Conservation (phyloP, 1,139 yeast species). For the Zygoascus hellenicus region DNA sequence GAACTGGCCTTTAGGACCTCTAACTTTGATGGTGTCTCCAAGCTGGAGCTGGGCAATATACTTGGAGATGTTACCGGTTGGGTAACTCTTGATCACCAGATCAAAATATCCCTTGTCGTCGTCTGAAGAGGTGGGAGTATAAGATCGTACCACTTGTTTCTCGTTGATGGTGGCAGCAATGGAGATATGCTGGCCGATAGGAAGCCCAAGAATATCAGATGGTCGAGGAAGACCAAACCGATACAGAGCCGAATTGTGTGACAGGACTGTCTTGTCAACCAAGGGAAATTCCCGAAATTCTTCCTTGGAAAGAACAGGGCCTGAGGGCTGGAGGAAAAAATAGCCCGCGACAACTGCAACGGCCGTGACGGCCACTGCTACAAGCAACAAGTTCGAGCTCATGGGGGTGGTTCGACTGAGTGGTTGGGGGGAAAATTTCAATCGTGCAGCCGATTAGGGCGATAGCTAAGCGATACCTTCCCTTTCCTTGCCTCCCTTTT, state of each 20-base stretch:
- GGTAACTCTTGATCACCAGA: conserved; percentile 86
- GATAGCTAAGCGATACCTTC: not conserved
- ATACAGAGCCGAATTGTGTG: conserved; percentile 80
- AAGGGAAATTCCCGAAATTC: conserved; percentile 78
- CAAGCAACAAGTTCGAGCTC: conserved; percentile 7
- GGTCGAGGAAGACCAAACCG: conserved; percentile 78
- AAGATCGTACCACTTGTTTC: conserved; percentile 82
- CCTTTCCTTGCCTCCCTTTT: no score
- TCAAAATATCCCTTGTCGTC: conserved; percentile 79
- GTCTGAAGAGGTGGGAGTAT: conserved; percentile 90
- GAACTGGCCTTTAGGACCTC: conserved; percentile 95
- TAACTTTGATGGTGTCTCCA: conserved; percentile 65
- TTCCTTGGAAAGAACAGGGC: conserved; percentile 57
- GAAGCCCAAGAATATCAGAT: conserved; percentile 75
- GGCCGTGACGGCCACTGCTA: conserved; percentile 17
- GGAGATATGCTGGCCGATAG: conserved; percentile 86
- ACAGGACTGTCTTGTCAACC: conserved; percentile 67
- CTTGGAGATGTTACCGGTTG: conserved; percentile 81
- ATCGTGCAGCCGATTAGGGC: not conserved
- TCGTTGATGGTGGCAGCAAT: conserved; percentile 61
- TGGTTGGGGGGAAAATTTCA: conserved; percentile 1
- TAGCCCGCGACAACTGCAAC: conserved; percentile 12
- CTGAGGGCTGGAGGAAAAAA: conserved; percentile 17
- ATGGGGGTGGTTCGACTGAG: conserved; percentile 1
- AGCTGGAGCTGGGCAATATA: conserved; percentile 61